Evolutionary conservation across 176 grass and related monocot genomes (phyloP).

Genomic region (Avena atlantica): DNA sequence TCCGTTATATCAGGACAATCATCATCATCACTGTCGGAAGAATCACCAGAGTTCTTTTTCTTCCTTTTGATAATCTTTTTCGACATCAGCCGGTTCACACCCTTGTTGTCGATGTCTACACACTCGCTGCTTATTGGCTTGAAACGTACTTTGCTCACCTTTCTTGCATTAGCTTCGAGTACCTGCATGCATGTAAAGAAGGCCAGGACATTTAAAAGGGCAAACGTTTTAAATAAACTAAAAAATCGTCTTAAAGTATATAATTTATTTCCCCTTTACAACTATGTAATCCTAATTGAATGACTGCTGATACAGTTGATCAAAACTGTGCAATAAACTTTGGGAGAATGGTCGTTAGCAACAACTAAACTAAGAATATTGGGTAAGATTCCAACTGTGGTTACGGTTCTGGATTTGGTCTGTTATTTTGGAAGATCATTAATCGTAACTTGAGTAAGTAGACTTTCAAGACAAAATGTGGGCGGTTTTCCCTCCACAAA

Average conservation of each 20-base stretch:
- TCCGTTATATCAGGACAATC: slow-evolving; percentile 39
- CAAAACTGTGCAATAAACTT: slow-evolving; percentile 5
- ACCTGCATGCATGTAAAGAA: slow-evolving; percentile 56
- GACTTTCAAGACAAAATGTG: background rate
- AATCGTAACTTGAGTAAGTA: background rate
- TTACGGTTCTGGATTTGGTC: background rate
- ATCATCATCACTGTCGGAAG: slow-evolving; percentile 1
- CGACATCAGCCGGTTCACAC: slow-evolving; percentile 56
- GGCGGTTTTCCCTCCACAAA: background rate
- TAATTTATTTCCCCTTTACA: background rate
- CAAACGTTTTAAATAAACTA: background rate
- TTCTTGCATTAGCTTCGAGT: slow-evolving; percentile 74
- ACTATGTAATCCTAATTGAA: background rate
- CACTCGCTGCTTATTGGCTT: slow-evolving; percentile 73
- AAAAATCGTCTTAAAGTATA: background rate
- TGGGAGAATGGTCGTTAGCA: background rate
- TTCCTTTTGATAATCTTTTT: slow-evolving; percentile 77
- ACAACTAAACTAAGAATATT: background rate
- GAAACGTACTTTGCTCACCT: slow-evolving; percentile 74
- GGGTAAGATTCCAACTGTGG: background rate
- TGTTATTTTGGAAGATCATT: background rate
- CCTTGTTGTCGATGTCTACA: slow-evolving; percentile 57
- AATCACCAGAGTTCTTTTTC: slow-evolving; percentile 47
- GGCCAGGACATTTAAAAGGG: background rate
- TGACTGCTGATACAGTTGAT: background rate